phyloP scores from a whole-genome alignment of 257 asterid genomes.

The Capsicum baccatum region DNA sequence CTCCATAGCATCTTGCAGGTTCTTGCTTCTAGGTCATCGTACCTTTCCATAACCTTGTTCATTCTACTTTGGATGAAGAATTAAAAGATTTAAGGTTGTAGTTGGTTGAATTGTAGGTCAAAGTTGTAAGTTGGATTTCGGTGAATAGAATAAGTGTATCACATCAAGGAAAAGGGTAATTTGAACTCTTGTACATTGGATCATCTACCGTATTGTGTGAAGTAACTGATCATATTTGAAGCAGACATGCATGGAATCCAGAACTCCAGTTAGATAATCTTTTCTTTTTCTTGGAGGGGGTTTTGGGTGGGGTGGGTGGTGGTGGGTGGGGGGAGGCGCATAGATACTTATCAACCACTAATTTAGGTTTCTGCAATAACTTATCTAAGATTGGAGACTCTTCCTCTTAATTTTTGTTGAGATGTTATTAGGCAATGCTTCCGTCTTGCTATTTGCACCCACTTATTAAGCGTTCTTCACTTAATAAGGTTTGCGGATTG shows the following conservation, averaged over 20 bases:
- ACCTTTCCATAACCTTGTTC: background rate
- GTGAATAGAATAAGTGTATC: constrained; percentile 3
- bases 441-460: constrained; percentile 7
- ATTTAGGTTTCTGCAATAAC: background rate
- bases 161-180: constrained; percentile 16
- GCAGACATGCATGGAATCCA: constrained; percentile 21
- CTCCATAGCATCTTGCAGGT: background rate
- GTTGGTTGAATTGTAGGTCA: constrained; percentile 22
- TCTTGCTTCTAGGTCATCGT: background rate
- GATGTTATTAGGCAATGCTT: background rate
- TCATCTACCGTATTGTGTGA: background rate
- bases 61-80: background rate
- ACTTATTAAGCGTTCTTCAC: background rate
- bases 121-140: background rate
- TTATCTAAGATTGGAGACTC: constrained; percentile 2
- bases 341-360: no score
- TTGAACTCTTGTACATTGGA: constrained; percentile 14
- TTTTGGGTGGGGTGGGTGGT: no score
- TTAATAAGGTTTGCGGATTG: constrained; percentile 23
- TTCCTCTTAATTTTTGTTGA: constrained; percentile 20
- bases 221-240: background rate
- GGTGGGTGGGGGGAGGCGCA: no score
- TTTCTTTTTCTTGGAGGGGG: background rate
- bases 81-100: constrained; percentile 3
- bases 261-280: background rate